A percentile compares a stretch with the other conserved stretches of the same genome.
These are phyloP conservation scores for Phytophthora lateralis DNA, from an alignment of 352 stramenopile species.

Conservation along the genomic window DNA sequence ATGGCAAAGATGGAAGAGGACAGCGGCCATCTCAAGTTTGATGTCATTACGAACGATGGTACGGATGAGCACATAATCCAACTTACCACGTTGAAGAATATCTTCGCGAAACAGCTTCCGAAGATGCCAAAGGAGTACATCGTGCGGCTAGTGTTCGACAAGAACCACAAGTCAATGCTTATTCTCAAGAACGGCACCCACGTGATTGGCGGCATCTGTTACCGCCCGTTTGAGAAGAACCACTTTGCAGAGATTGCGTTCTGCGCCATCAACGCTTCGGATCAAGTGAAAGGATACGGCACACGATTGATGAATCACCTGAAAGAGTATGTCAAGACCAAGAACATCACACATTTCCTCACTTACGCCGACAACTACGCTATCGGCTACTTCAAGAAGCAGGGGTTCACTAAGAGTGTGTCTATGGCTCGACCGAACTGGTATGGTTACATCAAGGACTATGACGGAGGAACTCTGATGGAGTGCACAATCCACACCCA, in stretches of 20 bases:
- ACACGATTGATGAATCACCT: conserved; percentile 99
- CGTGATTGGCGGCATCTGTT: conserved; percentile 99
- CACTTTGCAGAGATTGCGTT: conserved; percentile 99
- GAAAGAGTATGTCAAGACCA: conserved; percentile 96
- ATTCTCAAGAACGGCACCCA: conserved; percentile 91
- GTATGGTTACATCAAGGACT: conserved; percentile 99
- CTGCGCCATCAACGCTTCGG: conserved; percentile 96
- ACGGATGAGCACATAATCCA: conserved; percentile 87
- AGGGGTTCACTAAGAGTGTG: conserved; percentile 91
- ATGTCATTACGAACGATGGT: conserved; percentile 93
- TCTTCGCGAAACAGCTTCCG: conserved; percentile 97
- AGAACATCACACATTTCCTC: conserved; percentile 95
- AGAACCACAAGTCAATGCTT: conserved; percentile 93
- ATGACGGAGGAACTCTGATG: conserved; percentile 99
- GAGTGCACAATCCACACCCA: conserved; percentile 98
- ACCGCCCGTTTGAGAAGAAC: conserved; percentile 94
- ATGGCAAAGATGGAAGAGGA: conserved; percentile 91
- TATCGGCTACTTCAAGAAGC: conserved; percentile 99
- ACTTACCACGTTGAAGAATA: conserved; percentile 97
- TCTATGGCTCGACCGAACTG: conserved; percentile 90
- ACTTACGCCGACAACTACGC: conserved; percentile 99
- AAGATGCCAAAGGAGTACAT: conserved; percentile 99
- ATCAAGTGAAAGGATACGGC: conserved; percentile 98
- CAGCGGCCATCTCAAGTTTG: conserved; percentile 77
- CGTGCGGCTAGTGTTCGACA: conserved; percentile 98